Conservation (phyloP, 345 rosid genomes). For the Triadica sebifera region DNA sequence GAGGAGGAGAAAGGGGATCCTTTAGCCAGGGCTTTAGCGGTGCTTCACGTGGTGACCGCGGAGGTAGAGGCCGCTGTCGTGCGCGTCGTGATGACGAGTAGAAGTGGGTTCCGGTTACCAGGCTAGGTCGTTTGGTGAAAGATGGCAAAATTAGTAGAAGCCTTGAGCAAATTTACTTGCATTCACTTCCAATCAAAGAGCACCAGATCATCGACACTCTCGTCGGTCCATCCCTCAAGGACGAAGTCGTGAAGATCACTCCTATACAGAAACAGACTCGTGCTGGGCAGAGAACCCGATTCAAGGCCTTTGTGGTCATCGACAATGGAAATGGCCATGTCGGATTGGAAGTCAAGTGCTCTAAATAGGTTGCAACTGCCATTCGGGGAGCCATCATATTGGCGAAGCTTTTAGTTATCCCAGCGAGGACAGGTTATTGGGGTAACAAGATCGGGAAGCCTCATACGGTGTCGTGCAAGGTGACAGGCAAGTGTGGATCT, state of each 20-base stretch:
- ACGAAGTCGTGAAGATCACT: slow-evolving; percentile 93
- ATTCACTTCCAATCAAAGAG: slow-evolving; percentile 86
- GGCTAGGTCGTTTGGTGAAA: slow-evolving; percentile 76
- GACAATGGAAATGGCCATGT: slow-evolving; percentile 66
- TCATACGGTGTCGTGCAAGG: slow-evolving; percentile 70
- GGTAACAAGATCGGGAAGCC: slow-evolving; percentile 76
- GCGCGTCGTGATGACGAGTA: slow-evolving; percentile 67
- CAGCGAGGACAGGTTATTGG: slow-evolving; percentile 70
- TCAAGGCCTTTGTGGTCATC: slow-evolving; percentile 70
- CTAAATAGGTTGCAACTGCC: slow-evolving; percentile 71
- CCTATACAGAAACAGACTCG: slow-evolving; percentile 90
- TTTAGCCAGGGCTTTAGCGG: slow-evolving; percentile 64
- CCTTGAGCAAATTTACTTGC: slow-evolving; percentile 75
- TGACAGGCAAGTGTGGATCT: slow-evolving; percentile 70
- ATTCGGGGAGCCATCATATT: slow-evolving; percentile 61
- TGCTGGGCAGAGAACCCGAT: slow-evolving; percentile 72
- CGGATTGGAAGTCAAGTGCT: slow-evolving; percentile 66
- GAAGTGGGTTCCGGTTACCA: slow-evolving; percentile 86
- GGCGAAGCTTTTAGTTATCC: slow-evolving; percentile 63
- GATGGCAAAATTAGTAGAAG: slow-evolving; percentile 42
- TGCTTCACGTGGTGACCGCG: slow-evolving; percentile 49
- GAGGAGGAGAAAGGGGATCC: slow-evolving; percentile 65
- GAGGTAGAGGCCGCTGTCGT: slow-evolving; percentile 57
- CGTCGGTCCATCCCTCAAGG: slow-evolving; percentile 64
- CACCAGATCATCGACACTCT: slow-evolving; percentile 75